Base-by-base conservation (phyloP, 208 protist genomes). In the Leishmania tropica region DNA sequence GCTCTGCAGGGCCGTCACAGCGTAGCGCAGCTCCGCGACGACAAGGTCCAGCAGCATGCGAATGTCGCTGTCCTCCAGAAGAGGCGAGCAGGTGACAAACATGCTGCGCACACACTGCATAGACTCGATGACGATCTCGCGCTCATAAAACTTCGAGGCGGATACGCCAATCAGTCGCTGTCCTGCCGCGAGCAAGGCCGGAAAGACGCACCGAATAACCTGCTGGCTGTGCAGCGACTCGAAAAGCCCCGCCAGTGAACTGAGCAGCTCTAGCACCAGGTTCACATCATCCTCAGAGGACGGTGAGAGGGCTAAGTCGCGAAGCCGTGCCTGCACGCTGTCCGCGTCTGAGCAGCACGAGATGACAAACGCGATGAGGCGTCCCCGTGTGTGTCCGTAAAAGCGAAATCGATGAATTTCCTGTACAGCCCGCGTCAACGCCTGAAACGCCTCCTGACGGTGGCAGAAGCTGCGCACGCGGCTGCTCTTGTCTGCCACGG, bases 331-430 rank as follows among this genome's bases (percentile, higher is more conserved):
- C 65, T 82, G 78, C 64, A 84, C 85, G 37, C 51, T 35, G 21
- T 53, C 11, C 15, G 51, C 60, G 21, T 89, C 80, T n/a, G 77
- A 40, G 62, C 64, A 80, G 80, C 86, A 90, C 28, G 73, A 72
- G 67, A 93, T 73, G 21, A 93, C 60, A 79, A 92, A 93, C 3
- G 81, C 86, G 17, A 93, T 84, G 48, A 93, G 37, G n/a, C 81
- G 84, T 1, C 90, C 90, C 7, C 88, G 86, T 21, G 83, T 89
- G 71, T 78, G 81, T 11, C 90, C 87, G 40, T 65, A 54, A 45
- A 92, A 83, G 48, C 71, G 80, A 37, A 81, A 83, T 48, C 51
- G 75, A 19, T 64, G 45, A 13, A 83, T 45, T n/a, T 91, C 51
- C 35, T 77, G 73, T 37, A 83, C 78, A 53, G 78, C 75, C 35